Evolutionary conservation across 2,329 filamentous ascomycete species (phyloP), one percentile per base, ranked within the genome.

Genomic region (Aureobasidium musti): DNA sequence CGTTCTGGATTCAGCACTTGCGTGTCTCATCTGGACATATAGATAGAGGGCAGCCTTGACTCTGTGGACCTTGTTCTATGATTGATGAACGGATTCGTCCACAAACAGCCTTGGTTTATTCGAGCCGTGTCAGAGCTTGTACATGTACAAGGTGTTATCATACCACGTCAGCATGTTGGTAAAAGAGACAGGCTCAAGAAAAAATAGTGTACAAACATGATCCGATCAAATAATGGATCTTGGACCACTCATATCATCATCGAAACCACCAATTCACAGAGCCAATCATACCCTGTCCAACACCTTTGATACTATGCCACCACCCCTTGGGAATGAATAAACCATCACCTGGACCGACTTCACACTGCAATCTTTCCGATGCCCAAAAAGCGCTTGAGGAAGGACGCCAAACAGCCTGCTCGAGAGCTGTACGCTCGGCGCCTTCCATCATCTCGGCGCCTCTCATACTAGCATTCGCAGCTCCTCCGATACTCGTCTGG

Each of bases 371-470:
- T 70, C 72, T 79, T 71, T 68, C 52, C 1, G 72, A 72, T 33
- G 72, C 71, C 76, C 68, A 75, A 14, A 68, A 8, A 47, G 72
- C 70, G 2, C 68, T 69, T 0, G 64, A 56, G 2, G 68, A 61
- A 14, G 72, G 70, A 26, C 77, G 79, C 95, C 94, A 98, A 2
- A 97, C 83, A 3, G 84, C 87, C 1, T 83, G 78, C 70, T 93
- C 86, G 17, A 97, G 77, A 2, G 83, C 79, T 23, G 81, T 77
- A 70, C 87, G 87, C 78, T 97, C 91, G 1, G 80, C 77, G 0
- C 92, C 92, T 61, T 88, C 82, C 92, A 98, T 97, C 93, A 98
- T 97, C 74, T 97, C 92, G 13, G 88, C 83, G 0, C 91, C 90
- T 66, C 92, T 84, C 70, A 97, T 82, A 17, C 79, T 79, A 26